These are phyloP conservation scores for Neltuma alba DNA, from an alignment of 306 rosid genomes.

Conservation along the genomic window DNA sequence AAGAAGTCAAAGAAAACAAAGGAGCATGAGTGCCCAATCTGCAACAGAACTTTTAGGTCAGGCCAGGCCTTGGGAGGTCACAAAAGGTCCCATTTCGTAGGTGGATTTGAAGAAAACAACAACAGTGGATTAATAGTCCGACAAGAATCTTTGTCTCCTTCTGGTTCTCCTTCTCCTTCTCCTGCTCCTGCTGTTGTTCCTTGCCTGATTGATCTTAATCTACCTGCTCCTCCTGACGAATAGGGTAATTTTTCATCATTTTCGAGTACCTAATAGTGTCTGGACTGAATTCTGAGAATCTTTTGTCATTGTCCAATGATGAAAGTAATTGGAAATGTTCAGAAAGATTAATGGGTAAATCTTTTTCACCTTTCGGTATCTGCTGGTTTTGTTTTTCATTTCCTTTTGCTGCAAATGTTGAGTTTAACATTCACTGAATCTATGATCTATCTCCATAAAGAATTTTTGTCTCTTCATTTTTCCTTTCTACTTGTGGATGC, in stretches of 20 bases:
- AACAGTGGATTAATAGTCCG: conserved; percentile 45
- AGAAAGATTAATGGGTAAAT: conserved; percentile 42
- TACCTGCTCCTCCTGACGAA: conserved; percentile 84
- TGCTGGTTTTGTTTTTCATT: no score
- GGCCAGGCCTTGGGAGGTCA: conserved; percentile 99
- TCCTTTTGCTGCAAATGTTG: conserved; percentile 37
- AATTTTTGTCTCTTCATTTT: conserved; percentile 28
- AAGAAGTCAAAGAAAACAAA: conserved; percentile 57
- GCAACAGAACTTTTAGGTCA: conserved; percentile 73
- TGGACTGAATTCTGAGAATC: conserved; percentile 31
- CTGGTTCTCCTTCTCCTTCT: conserved; percentile 39
- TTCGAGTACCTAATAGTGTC: conserved; percentile 38
- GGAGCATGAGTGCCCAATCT: conserved; percentile 85
- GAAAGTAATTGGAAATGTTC: conserved; percentile 49
- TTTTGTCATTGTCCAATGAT: conserved; percentile 35
- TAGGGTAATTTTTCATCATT: conserved; percentile 40
- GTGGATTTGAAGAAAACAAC: conserved; percentile 57
- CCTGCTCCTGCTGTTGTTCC: conserved; percentile 27
- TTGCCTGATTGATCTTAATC: conserved; percentile 81
- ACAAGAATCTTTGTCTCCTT: conserved; percentile 38
- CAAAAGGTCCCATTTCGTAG: conserved; percentile 91
- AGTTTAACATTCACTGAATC: conserved; percentile 8
- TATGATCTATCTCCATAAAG: not conserved
- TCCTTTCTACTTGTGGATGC: not conserved
- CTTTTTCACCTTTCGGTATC: conserved; percentile 34